Conservation (phyloP, 2,329 filamentous ascomycete genomes). For the Microcera coccophila region DNA sequence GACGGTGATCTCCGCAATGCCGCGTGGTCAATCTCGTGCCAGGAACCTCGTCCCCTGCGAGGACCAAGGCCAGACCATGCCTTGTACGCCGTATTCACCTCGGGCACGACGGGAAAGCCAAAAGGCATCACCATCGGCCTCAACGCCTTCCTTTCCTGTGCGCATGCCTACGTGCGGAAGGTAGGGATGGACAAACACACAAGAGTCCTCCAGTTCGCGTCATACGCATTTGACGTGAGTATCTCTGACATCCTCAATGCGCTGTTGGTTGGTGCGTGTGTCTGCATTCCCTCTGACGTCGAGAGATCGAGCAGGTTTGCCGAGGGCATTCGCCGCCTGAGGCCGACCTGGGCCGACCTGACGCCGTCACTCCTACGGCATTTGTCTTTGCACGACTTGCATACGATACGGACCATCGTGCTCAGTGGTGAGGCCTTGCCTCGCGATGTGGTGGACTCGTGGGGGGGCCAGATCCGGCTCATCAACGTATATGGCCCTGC, state of each 20-base stretch:
- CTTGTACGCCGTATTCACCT: constrained; percentile 21
- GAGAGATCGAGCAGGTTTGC: constrained; percentile 2
- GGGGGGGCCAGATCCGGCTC: neutral
- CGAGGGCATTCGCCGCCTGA: neutral
- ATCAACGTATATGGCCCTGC: constrained; percentile 5
- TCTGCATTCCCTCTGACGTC: constrained; percentile 8
- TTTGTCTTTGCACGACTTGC: neutral
- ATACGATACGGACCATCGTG: neutral
- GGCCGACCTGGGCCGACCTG: neutral
- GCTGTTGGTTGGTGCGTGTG: constrained; percentile 3
- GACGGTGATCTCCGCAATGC: too few relatives aligned
- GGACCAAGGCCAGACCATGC: constrained; percentile 4
- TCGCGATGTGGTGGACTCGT: neutral
- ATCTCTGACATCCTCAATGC: constrained; percentile 2
- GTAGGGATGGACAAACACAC: neutral
- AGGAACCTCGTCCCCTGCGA: too few relatives aligned
- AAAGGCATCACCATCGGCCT: constrained; percentile 21
- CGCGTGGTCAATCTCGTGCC: too few relatives aligned
- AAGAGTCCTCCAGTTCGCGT: constrained; percentile 2
- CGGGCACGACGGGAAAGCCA: constrained; percentile 16
- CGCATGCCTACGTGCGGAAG: neutral
- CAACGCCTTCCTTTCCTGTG: constrained; percentile 1
- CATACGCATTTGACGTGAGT: constrained; percentile 8
- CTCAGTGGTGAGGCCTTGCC: constrained; percentile 3
- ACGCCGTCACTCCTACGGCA: constrained; percentile 5